These are phyloP conservation scores for Aspergillus ostianus DNA, from an alignment of 495 filamentous ascomycete species.

Conservation along the genomic window DNA sequence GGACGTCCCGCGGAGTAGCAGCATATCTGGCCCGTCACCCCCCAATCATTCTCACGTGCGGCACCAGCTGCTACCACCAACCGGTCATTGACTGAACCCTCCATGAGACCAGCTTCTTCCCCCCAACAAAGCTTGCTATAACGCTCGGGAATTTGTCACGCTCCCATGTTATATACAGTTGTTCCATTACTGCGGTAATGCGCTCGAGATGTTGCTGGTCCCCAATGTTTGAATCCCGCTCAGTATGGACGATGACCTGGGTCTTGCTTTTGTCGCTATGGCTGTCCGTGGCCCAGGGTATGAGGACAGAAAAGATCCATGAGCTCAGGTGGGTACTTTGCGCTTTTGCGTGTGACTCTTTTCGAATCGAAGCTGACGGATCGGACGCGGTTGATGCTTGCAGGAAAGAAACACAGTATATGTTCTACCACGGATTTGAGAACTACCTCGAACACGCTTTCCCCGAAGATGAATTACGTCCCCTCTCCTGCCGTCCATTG, in stretches of 20 bases:
- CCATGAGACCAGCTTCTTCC: neutral
- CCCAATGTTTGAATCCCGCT: slow-evolving; percentile 38
- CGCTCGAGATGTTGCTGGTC: slow-evolving; percentile 44
- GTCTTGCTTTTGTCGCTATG: slow-evolving; percentile 42
- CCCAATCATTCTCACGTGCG: slow-evolving; percentile 20
- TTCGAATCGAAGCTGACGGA: neutral
- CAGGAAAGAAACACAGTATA: slow-evolving; percentile 76
- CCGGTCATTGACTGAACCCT: neutral
- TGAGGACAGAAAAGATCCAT: slow-evolving; percentile 40
- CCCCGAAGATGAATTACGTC: slow-evolving; percentile 93
- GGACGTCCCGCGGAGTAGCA: slow-evolving; percentile 11
- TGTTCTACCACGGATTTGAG: slow-evolving; percentile 97
- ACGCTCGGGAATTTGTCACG: slow-evolving; percentile 1
- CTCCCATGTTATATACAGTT: slow-evolving; percentile 31
- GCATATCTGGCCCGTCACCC: slow-evolving; percentile 25
- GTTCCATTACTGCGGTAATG: slow-evolving; percentile 39
- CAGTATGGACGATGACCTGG: slow-evolving; percentile 41
- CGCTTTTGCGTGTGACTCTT: neutral
- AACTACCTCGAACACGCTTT: slow-evolving; percentile 94
- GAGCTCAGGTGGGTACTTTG: slow-evolving; percentile 35
- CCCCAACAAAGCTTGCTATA: neutral
- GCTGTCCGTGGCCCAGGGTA: slow-evolving; percentile 38
- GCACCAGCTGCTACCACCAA: slow-evolving; percentile 8
- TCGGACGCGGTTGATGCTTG: neutral
- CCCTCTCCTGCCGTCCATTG: slow-evolving; percentile 78